phyloP scores from a whole-genome alignment of 371 early-diverging fungal genomes.

The Chytridium lagenaria region DNA sequence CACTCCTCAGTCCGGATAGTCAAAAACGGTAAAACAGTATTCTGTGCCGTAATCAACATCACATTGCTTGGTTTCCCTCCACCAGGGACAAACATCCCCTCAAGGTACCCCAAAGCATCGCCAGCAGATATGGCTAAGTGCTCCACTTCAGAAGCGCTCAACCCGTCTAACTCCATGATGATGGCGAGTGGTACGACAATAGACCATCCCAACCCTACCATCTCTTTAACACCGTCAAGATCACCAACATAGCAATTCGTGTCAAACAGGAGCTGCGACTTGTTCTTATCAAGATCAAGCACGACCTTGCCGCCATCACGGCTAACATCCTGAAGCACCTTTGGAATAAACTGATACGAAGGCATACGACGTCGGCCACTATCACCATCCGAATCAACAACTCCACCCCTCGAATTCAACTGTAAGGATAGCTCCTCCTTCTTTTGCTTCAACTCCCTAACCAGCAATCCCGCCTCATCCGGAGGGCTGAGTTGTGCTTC shows the following conservation, averaged over 20 bases:
- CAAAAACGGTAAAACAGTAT: constrained; percentile 40
- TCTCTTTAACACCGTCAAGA: constrained; percentile 16
- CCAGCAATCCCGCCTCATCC: not conserved
- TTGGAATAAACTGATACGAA: not conserved
- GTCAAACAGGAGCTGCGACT: constrained; percentile 42
- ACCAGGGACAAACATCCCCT: constrained; percentile 17
- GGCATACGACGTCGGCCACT: not conserved
- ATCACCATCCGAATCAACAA: not conserved
- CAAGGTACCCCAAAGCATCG: constrained; percentile 28
- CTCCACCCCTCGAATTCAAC: not conserved
- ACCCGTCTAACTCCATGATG: constrained; percentile 48
- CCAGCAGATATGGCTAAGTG: constrained; percentile 19
- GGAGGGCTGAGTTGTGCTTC: not conserved
- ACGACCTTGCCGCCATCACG: not conserved
- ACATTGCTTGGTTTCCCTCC: constrained; percentile 16
- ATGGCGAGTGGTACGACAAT: constrained; percentile 45
- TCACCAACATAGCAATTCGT: constrained; percentile 48
- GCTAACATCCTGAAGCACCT: not conserved
- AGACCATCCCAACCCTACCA: constrained; percentile 33
- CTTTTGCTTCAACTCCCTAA: constrained; percentile 1
- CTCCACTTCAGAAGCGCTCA: constrained; percentile 19
- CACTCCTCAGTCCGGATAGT: constrained; percentile 47
- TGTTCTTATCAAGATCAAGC: not conserved
- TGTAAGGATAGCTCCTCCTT: not conserved
- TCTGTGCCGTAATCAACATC: constrained; percentile 32